These are phyloP conservation scores for Petunia secreta DNA, from an alignment of 257 asterid genomes.

Conservation along the genomic window DNA sequence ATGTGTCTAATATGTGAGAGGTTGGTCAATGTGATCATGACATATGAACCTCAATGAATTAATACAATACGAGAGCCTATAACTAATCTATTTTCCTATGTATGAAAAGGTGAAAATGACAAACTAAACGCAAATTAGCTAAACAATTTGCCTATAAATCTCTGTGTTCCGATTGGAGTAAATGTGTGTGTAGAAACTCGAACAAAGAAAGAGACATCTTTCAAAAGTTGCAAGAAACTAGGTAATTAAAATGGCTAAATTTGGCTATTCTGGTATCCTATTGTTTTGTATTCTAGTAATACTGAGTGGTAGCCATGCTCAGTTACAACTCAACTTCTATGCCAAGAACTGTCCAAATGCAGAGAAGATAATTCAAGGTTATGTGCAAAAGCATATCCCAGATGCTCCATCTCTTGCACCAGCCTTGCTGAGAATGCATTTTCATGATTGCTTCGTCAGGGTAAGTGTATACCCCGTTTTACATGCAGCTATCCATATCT, in stretches of 20 bases:
- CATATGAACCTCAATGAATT: background rate
- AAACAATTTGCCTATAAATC: background rate
- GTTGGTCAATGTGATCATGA: constrained; percentile 23
- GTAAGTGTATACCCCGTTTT: too few species aligned
- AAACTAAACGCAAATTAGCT: too few species aligned
- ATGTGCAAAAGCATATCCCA: constrained; percentile 55
- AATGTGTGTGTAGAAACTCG: background rate
- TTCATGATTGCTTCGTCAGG: constrained; percentile 46
- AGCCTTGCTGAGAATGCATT: constrained; percentile 42
- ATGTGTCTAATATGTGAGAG: background rate
- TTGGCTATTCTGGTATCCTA: constrained; percentile 19
- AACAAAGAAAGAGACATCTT: background rate
- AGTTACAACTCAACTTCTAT: constrained; percentile 50
- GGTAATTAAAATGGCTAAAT: constrained; percentile 33
- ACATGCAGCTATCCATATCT: too few species aligned
- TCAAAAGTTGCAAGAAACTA: background rate
- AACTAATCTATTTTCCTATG: too few species aligned
- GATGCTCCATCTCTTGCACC: constrained; percentile 67
- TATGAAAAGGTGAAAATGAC: too few species aligned
- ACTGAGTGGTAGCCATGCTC: constrained; percentile 37
- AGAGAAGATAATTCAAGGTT: constrained; percentile 53
- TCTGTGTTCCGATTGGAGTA: background rate
- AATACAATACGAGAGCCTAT: too few species aligned
- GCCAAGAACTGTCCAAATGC: constrained; percentile 61
- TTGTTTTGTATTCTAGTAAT: constrained; percentile 28